Evolutionary conservation across 2,329 filamentous ascomycete species (phyloP).

Genomic region (Plectosphaerella plurivora): DNA sequence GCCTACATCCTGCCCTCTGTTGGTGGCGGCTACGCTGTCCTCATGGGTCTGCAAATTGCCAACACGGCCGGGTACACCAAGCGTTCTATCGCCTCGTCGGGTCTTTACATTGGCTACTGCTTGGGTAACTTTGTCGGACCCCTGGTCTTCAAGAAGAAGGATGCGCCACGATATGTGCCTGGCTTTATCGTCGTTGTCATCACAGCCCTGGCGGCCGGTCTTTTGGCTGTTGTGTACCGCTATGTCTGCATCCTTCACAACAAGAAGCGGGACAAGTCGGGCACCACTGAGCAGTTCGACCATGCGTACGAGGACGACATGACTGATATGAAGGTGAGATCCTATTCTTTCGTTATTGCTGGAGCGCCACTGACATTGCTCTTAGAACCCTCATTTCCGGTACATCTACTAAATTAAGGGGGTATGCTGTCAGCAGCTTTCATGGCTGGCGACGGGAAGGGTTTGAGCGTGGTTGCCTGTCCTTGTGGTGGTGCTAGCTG

Average conservation of each 20-base stretch:
- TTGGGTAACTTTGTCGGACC: constrained; percentile 42
- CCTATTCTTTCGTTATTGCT: background rate
- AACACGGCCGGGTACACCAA: constrained; percentile 51
- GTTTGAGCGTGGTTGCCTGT: no score
- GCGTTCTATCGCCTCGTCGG: constrained; percentile 39
- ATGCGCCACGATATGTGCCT: background rate
- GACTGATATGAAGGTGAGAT: constrained; percentile 33
- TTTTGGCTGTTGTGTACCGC: constrained; percentile 37
- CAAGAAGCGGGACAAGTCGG: constrained; percentile 32
- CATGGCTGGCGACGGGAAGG: no score
- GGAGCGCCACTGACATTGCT: background rate
- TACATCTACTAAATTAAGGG: constrained; percentile 12
- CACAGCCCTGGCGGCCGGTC: constrained; percentile 19
- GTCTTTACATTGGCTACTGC: constrained; percentile 47
- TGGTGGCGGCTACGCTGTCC: constrained; percentile 40
- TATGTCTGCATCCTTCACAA: constrained; percentile 39
- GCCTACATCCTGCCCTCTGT: constrained; percentile 41
- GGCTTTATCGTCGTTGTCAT: constrained; percentile 23
- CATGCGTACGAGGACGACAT: constrained; percentile 49
- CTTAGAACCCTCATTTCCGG: constrained; percentile 19
- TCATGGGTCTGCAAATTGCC: constrained; percentile 44
- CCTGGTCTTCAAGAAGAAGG: constrained; percentile 32
- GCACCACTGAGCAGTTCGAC: constrained; percentile 42
- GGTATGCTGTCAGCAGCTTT: no score
- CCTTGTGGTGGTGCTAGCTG: no score